These are phyloP conservation scores for Phytopythium kandeliae DNA, from an alignment of 352 stramenopile genomes.

Conservation along the genomic window DNA sequence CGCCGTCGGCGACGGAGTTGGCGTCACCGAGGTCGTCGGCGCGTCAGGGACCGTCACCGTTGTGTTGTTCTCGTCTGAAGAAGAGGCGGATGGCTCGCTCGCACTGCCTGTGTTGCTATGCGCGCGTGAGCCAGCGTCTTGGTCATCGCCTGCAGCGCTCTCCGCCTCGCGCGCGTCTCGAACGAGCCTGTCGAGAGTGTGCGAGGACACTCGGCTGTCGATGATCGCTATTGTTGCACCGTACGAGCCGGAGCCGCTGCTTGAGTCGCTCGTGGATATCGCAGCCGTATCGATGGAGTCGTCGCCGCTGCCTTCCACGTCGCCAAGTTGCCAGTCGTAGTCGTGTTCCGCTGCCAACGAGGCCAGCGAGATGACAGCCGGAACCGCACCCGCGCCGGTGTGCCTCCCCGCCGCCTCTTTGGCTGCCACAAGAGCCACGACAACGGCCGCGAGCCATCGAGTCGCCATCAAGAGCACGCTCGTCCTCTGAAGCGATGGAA, in stretches of 20 bases:
- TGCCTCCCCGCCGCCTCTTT: neutral
- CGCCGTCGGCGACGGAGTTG: neutral
- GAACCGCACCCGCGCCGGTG: too few species aligned
- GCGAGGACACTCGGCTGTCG: neutral
- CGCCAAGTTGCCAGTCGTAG: neutral
- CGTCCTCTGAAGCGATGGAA: neutral
- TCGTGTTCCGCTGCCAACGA: neutral
- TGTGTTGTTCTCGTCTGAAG: neutral
- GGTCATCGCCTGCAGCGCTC: too few species aligned
- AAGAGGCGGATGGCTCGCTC: neutral
- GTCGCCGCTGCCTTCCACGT: neutral
- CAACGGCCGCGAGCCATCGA: neutral
- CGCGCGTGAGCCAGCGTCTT: neutral
- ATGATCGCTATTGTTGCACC: constrained; percentile 1
- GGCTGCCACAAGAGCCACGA: neutral
- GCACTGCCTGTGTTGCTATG: too few species aligned
- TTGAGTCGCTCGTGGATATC: neutral
- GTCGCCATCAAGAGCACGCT: neutral
- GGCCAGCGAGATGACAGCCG: neutral
- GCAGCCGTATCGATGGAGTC: neutral
- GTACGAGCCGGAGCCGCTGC: neutral
- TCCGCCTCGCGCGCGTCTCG: neutral
- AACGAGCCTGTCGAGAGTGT: neutral
- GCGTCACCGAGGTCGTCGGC: neutral
- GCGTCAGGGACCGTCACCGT: neutral